Conservation (phyloP, 2,329 filamentous ascomycete species). For the Mariannaea sp. region DNA sequence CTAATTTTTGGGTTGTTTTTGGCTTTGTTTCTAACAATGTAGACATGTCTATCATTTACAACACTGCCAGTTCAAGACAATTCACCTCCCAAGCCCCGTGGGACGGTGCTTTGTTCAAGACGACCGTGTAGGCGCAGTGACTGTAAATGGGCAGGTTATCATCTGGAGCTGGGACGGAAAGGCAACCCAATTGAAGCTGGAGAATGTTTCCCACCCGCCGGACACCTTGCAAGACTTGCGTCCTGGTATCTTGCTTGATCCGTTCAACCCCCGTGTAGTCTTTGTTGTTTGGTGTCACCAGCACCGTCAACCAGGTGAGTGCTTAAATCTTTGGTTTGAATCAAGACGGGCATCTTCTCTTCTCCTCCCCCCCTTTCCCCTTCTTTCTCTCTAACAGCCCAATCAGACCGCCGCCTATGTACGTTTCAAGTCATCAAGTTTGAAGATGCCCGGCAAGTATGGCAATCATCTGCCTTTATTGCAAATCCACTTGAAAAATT, state of each 20-base stretch:
- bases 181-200: conserved; percentile 23
- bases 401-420: conserved; percentile 1
- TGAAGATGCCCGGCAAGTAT: conserved; percentile 6
- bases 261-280: conserved; percentile 23
- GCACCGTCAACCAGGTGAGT: conserved; percentile 12
- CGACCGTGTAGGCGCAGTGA: conserved; percentile 29
- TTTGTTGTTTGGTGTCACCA: conserved; percentile 24
- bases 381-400: background rate
- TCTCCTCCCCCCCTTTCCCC: background rate
- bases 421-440: conserved; percentile 25
- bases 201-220: conserved; percentile 6
- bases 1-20: too few species aligned
- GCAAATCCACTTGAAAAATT: conserved; percentile 18
- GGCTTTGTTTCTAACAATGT: too few species aligned
- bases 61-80: conserved; percentile 21
- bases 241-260: conserved; percentile 32
- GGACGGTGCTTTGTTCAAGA: conserved; percentile 25
- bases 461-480: conserved; percentile 13
- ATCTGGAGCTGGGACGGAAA: conserved; percentile 31
- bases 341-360: too few species aligned
- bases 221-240: conserved; percentile 9
- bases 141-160: conserved; percentile 28
- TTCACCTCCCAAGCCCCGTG: conserved; percentile 28
- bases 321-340: too few species aligned
- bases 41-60: conserved; percentile 34